A percentile compares a stretch with the other conserved stretches of the same genome.
These are phyloP conservation scores for Parietaria judaica DNA, from an alignment of 306 rosid genomes.

Conservation along the genomic window DNA sequence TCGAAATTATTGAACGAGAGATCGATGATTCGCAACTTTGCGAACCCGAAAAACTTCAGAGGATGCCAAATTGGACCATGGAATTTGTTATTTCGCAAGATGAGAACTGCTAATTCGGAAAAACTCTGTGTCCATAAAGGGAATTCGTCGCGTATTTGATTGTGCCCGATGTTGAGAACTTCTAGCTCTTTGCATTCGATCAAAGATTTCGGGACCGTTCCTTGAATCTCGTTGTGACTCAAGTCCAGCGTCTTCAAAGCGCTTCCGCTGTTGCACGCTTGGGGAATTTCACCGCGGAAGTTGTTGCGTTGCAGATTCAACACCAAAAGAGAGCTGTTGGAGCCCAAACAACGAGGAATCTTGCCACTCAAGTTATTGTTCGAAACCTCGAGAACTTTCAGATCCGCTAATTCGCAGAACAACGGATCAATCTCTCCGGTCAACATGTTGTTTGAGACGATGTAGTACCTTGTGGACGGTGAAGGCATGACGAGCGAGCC, in stretches of 20 bases:
- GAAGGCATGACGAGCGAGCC: slow-evolving; percentile 4
- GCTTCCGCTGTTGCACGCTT: neutral
- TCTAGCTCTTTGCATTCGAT: neutral
- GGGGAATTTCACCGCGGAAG: neutral
- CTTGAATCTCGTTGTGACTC: slow-evolving; percentile 7
- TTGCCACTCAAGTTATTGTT: neutral
- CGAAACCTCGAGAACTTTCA: neutral
- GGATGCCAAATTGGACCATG: slow-evolving; percentile 6
- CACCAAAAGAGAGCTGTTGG: neutral
- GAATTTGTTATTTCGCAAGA: neutral
- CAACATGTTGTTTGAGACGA: neutral
- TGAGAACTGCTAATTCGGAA: neutral
- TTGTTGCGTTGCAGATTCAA: slow-evolving; percentile 5
- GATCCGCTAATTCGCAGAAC: neutral
- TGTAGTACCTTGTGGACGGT: neutral
- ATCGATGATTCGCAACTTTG: neutral
- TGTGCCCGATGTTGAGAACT: slow-evolving; percentile 15
- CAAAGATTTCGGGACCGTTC: neutral
- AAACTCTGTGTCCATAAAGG: slow-evolving; percentile 5
- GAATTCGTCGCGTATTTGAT: neutral
- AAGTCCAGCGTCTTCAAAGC: neutral
- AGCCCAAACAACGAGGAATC: neutral
- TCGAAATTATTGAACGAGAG: neutral
- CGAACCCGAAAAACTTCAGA: neutral
- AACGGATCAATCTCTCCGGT: neutral